Evolutionary conservation across 2,329 filamentous ascomycete species (phyloP).

Genomic region (Beauveria rudraprayagi): DNA sequence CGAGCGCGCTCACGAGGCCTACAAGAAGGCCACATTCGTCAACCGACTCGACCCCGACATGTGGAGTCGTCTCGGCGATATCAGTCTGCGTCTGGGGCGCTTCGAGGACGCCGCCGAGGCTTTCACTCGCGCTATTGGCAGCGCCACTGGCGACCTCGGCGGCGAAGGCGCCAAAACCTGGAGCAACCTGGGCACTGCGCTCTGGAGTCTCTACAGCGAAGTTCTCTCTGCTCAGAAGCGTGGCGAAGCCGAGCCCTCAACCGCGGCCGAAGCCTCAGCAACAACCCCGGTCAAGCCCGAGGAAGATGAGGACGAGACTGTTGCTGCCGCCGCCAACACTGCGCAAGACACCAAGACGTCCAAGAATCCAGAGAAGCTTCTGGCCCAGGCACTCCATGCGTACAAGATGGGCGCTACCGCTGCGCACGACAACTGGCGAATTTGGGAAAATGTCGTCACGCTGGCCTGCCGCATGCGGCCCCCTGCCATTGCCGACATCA

Average conservation of each 20-base stretch:
- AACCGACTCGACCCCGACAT: conserved; percentile 75
- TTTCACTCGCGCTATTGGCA: conserved; percentile 72
- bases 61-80: conserved; percentile 89
- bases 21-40: conserved; percentile 65
- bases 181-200: conserved; percentile 84
- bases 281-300: conserved; percentile 12
- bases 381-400: conserved; percentile 69
- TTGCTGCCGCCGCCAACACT: conserved; percentile 20
- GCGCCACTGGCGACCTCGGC: conserved; percentile 52
- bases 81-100: conserved; percentile 66
- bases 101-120: conserved; percentile 76
- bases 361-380: conserved; percentile 50
- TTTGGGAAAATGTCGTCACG: conserved; percentile 95
- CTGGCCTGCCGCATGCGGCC: conserved; percentile 72
- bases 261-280: not conserved
- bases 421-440: conserved; percentile 79
- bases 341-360: conserved; percentile 13
- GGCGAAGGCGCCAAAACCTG: conserved; percentile 87
- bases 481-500: conserved; percentile 64
- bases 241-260: conserved; percentile 16
- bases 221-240: conserved; percentile 31
- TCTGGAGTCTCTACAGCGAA: conserved; percentile 61
- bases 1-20: conserved; percentile 65
- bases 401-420: conserved; percentile 81
- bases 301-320: conserved; percentile 14